phyloP scores from a whole-genome alignment of 352 stramenopile genomes.

The Globisporangium iwayamae region DNA sequence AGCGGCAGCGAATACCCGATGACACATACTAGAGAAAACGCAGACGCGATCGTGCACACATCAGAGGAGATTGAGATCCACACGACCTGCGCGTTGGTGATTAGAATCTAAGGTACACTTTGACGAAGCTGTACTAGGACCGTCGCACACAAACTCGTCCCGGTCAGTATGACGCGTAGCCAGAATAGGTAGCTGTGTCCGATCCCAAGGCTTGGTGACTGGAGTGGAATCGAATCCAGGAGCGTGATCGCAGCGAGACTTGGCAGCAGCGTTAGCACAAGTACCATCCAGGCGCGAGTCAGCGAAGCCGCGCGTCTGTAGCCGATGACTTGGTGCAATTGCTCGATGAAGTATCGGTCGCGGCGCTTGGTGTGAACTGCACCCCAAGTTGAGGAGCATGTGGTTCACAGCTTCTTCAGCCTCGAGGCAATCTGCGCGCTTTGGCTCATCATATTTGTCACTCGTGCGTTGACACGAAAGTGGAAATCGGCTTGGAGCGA shows the following conservation, averaged over 20 bases:
- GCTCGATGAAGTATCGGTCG: slow-evolving; percentile 1
- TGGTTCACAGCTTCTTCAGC: background rate
- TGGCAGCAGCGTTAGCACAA: slow-evolving; percentile 13
- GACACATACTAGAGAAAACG: no score
- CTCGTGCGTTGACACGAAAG: background rate
- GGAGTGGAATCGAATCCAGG: slow-evolving; percentile 11
- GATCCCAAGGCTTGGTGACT: background rate
- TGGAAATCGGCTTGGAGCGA: background rate
- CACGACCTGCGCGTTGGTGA: background rate
- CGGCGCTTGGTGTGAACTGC: background rate
- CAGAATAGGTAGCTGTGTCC: slow-evolving; percentile 2
- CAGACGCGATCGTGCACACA: no score
- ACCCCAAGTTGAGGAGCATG: background rate
- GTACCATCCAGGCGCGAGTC: background rate
- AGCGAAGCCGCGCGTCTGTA: background rate
- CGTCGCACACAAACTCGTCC: background rate
- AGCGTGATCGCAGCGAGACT: slow-evolving; percentile 4
- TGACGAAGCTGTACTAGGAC: background rate
- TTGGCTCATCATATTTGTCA: background rate
- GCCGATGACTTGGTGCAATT: background rate
- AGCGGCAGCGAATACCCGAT: slow-evolving; percentile 31
- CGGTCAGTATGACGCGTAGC: slow-evolving; percentile 1
- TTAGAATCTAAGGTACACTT: slow-evolving; percentile 1
- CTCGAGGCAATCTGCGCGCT: background rate
- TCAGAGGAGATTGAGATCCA: no score